phyloP scores from a whole-genome alignment of 352 stramenopile species.

The Globisporangium parvum region DNA sequence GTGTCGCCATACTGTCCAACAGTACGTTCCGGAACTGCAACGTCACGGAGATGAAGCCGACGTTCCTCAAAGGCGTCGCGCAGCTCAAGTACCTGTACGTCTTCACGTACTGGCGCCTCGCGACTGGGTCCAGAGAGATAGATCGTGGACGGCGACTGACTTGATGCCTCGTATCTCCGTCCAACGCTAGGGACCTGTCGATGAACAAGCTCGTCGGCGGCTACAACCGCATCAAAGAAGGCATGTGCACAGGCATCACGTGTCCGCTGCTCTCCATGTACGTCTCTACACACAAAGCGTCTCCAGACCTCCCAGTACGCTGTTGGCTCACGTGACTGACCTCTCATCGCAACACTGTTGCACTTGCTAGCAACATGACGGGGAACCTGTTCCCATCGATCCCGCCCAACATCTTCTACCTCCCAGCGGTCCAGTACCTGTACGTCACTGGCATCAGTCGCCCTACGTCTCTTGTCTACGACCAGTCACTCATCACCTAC shows the following conservation, averaged over 20 bases:
- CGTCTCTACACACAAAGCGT: background rate
- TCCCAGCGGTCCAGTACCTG: constrained; percentile 37
- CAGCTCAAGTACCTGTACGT: constrained; percentile 34
- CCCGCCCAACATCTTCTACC: constrained; percentile 28
- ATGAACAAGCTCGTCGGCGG: constrained; percentile 34
- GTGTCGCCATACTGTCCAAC: background rate
- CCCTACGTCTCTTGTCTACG: background rate
- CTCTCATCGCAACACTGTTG: background rate
- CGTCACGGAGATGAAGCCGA: constrained; percentile 30
- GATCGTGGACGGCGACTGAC: no score
- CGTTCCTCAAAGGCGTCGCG: constrained; percentile 36
- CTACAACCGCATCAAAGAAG: constrained; percentile 42
- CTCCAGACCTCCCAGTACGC: background rate
- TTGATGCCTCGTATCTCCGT: no score
- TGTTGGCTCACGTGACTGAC: no score
- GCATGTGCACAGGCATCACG: constrained; percentile 40
- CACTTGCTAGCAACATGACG: constrained; percentile 30
- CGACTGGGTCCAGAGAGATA: background rate
- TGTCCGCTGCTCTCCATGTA: constrained; percentile 40
- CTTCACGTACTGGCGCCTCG: background rate
- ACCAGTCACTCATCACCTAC: background rate
- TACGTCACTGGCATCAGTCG: constrained; percentile 16
- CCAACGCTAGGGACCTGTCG: constrained; percentile 26
- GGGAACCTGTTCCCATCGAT: constrained; percentile 31
- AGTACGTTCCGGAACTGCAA: constrained; percentile 36